These are phyloP conservation scores for Syzygium aromaticum DNA, from an alignment of 345 rosid genomes.

Conservation along the genomic window DNA sequence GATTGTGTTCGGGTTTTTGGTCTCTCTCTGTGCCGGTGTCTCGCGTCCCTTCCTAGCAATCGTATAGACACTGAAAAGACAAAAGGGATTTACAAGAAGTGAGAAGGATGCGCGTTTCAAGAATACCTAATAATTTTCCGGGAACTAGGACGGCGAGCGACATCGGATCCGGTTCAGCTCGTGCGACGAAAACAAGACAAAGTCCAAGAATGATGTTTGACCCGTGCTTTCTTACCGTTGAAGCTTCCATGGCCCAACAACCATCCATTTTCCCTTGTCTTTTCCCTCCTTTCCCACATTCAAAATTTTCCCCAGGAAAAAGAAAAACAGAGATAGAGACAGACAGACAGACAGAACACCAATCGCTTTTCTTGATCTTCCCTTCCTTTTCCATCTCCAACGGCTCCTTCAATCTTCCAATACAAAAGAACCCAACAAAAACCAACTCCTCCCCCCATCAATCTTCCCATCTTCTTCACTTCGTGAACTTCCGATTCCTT, in stretches of 20 bases:
- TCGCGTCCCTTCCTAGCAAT: neutral
- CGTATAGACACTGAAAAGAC: neutral
- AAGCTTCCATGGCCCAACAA: constrained; percentile 1
- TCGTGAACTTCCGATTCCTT: neutral
- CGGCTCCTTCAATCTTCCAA: constrained; percentile 25
- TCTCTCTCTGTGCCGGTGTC: neutral
- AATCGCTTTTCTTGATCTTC: neutral
- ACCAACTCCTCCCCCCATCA: neutral
- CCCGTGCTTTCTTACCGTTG: constrained; percentile 27
- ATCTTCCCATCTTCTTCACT: neutral
- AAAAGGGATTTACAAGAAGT: neutral
- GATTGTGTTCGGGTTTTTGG: neutral
- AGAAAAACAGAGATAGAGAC: neutral
- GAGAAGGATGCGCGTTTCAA: neutral
- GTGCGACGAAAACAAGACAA: neutral
- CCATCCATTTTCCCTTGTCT: neutral
- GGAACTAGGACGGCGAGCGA: neutral
- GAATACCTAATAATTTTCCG: neutral
- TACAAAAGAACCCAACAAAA: neutral
- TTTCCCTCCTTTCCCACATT: constrained; percentile 7
- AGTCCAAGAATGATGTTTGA: neutral
- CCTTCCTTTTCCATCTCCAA: constrained; percentile 7
- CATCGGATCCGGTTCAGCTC: neutral
- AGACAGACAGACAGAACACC: neutral
- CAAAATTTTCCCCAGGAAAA: neutral